phyloP scores from a whole-genome alignment of 176 grass and related monocot genomes.

The Panicum miliaceum region DNA sequence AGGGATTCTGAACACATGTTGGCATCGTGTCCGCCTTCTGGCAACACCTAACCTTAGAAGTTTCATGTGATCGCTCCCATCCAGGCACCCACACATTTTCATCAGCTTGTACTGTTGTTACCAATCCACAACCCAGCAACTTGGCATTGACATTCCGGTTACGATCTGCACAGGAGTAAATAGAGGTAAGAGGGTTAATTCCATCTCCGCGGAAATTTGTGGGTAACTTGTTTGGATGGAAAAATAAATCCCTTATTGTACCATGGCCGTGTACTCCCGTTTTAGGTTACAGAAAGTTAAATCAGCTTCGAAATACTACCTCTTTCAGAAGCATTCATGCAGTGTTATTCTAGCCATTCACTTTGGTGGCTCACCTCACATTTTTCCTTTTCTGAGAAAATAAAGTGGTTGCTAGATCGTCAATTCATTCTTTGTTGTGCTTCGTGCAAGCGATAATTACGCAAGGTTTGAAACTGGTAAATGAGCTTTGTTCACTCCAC shows the following conservation, averaged over 20 bases:
- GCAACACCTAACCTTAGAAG: conserved; percentile 8
- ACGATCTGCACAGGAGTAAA: neutral
- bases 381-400: neutral
- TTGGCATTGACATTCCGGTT: neutral
- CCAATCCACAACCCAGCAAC: neutral
- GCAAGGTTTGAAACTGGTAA: neutral
- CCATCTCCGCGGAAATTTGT: neutral
- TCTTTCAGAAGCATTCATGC: neutral
- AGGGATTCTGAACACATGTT: conserved; percentile 61
- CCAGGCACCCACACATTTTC: neutral
- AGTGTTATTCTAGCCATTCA: neutral
- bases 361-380: neutral
- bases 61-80: conserved; percentile 1
- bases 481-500: neutral
- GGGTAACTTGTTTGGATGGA: neutral
- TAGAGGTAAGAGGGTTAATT: neutral
- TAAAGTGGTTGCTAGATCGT: neutral
- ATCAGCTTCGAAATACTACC: neutral
- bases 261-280: neutral
- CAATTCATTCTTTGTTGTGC: neutral
- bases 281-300: neutral
- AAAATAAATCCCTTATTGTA: neutral
- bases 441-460: neutral
- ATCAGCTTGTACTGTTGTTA: neutral
- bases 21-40: conserved; percentile 42